Evolutionary conservation across 371 early-diverging fungal species (phyloP).

Genomic region (Mortierella sp.): DNA sequence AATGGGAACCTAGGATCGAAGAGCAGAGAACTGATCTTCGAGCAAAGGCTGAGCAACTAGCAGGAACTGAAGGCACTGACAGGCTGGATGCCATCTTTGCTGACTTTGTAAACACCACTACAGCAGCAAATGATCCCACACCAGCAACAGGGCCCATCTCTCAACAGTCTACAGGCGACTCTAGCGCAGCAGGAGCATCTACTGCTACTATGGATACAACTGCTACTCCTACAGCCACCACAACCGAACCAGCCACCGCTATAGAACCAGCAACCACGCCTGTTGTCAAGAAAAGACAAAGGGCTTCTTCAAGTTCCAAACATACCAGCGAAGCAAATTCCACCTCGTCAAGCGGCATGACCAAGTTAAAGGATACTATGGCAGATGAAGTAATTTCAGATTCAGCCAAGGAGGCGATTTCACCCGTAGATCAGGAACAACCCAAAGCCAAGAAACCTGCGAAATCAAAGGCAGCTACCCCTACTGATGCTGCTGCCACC

Average conservation of each 20-base stretch:
- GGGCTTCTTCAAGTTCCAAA: conserved; percentile 15
- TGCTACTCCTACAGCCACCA: neutral
- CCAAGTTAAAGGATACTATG: neutral
- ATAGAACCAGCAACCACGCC: neutral
- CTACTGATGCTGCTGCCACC: neutral
- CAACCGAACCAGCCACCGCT: neutral
- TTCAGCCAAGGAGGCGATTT: neutral
- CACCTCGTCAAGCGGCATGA: neutral
- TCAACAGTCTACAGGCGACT: no score
- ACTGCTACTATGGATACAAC: neutral
- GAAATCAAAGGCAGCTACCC: neutral
- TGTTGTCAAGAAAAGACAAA: conserved; percentile 30
- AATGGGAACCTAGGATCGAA: conserved; percentile 51
- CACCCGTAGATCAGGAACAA: conserved; percentile 6
- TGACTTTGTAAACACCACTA: conserved; percentile 22
- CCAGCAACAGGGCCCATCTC: neutral
- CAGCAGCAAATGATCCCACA: neutral
- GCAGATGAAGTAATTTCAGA: neutral
- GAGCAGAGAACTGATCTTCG: conserved; percentile 39
- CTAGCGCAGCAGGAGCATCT: neutral
- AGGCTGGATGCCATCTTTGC: conserved; percentile 29
- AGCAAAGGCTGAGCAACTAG: conserved; percentile 42
- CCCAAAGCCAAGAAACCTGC: conserved; percentile 30
- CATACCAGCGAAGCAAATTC: neutral
- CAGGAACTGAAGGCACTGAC: conserved; percentile 32